Base-by-base conservation (phyloP, 768 basidiomycete species). In the Mycena indigotica region DNA sequence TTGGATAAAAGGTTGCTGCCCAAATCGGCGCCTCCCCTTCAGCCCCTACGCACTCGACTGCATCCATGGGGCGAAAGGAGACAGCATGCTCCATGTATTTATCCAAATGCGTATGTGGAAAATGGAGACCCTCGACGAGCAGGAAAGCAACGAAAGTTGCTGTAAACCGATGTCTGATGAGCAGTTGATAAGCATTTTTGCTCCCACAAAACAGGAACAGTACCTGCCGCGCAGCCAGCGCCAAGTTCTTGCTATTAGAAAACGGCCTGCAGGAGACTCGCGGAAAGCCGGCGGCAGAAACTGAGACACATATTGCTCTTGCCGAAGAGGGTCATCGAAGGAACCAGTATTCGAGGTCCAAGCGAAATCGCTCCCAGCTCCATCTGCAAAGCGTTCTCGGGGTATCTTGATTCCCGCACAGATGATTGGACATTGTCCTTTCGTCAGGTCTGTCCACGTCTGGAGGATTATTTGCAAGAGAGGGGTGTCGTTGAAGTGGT, bases 191-290 rank as follows among this genome's bases (percentile, higher is more conserved):
- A 12, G 15, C 32, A 35, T 35, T 8, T 25, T 28, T n/a, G n/a
- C n/a, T n/a, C n/a, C n/a, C n/a, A n/a, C n/a, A n/a, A n/a, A 26
- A 49, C 15, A 12, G 41, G 19, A 28, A 25, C 16, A 6, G 1
- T 17, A 59, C 61, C 61, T 39, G 26, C 61, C 61, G 19, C 61
- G 46, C 3, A 62, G 29, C 61, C 61, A 62, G 10, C 45, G 28
- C 61, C 61, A 62, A 23, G 55, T 62, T n/a, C 57, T 50, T 8
- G 28, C 21, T 8, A 56, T 21, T 2, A 62, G 25, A 38, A 38
- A 21, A n/a, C 44, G 39, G 1, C 57, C 57, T 15, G 50, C 3
- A 12, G 4, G 13, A 3, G 57, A 62, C 1, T 24, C 15, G 5
- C 23, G 38, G n/a, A 59, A 38, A 4, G 35, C 19, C 2, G 48